Conservation (phyloP, 148 eudicot genomes). For the Beta vulgaris region DNA sequence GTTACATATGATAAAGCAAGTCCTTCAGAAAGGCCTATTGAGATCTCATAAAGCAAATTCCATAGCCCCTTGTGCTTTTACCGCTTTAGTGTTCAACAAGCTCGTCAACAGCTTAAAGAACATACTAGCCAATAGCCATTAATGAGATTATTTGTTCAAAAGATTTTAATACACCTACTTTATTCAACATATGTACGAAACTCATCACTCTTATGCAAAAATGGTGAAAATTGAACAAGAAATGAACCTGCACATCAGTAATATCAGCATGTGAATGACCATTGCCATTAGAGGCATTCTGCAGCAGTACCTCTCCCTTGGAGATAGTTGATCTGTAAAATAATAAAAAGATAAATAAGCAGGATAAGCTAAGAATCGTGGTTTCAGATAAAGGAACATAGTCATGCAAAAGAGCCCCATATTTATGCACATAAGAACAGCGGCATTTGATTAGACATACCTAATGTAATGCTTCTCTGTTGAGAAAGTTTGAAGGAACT, state of each 20-base stretch:
- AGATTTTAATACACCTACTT: background rate
- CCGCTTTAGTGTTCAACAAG: background rate
- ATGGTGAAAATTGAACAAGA: background rate
- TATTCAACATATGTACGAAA: constrained; percentile 5
- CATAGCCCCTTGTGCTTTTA: constrained; percentile 2
- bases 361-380: background rate
- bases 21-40: background rate
- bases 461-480: constrained; percentile 53
- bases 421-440: constrained; percentile 1
- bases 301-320: constrained; percentile 49
- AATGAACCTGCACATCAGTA: constrained; percentile 43
- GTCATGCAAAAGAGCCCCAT: background rate
- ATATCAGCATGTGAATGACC: constrained; percentile 30
- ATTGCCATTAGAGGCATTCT: constrained; percentile 30
- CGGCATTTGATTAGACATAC: constrained; percentile 33
- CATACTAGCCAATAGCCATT: background rate
- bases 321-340: constrained; percentile 56
- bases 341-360: background rate
- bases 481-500: constrained; percentile 66
- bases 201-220: background rate
- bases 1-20: background rate
- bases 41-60: background rate
- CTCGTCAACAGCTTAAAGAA: background rate
- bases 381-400: background rate
- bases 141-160: constrained; percentile 2